phyloP scores from a whole-genome alignment of 2,329 filamentous ascomycete genomes.

The Curvularia verruculosa region DNA sequence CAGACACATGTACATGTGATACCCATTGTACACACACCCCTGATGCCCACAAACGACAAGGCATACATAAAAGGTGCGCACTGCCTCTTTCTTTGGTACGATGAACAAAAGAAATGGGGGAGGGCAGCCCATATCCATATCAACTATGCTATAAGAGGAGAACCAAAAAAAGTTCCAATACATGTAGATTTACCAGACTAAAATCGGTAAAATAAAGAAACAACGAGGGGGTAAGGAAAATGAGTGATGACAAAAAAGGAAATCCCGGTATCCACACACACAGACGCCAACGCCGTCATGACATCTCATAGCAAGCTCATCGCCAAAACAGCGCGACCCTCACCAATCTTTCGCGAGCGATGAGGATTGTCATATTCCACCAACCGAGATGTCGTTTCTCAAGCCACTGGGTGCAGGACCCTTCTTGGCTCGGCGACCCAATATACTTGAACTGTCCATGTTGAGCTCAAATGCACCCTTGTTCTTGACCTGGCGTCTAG shows the following conservation, averaged over 20 bases:
- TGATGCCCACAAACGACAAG: slow-evolving; percentile 3
- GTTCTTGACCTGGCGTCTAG: slow-evolving; percentile 77
- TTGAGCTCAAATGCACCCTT: slow-evolving; percentile 91
- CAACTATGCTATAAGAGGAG: slow-evolving; percentile 23
- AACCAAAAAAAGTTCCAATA: slow-evolving; percentile 9
- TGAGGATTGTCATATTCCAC: slow-evolving; percentile 43
- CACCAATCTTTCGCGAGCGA: slow-evolving; percentile 40
- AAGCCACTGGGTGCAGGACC: slow-evolving; percentile 51
- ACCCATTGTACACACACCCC: neutral
- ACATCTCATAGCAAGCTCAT: slow-evolving; percentile 14
- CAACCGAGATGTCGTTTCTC: slow-evolving; percentile 50
- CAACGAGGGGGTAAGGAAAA: slow-evolving; percentile 7
- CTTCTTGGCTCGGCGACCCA: slow-evolving; percentile 72
- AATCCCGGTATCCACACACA: slow-evolving; percentile 1
- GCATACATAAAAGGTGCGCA: neutral
- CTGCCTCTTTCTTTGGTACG: neutral
- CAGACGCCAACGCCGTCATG: slow-evolving; percentile 26
- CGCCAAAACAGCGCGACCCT: slow-evolving; percentile 14
- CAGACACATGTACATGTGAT: neutral
- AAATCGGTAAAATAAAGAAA: slow-evolving; percentile 5
- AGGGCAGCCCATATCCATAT: no score
- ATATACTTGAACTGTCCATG: slow-evolving; percentile 85
- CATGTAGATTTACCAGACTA: slow-evolving; percentile 7
- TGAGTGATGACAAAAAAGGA: slow-evolving; percentile 19
- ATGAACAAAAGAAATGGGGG: no score